phyloP scores from a whole-genome alignment of 2,329 filamentous ascomycete genomes.

The Chaetomiaceae sp. region DNA sequence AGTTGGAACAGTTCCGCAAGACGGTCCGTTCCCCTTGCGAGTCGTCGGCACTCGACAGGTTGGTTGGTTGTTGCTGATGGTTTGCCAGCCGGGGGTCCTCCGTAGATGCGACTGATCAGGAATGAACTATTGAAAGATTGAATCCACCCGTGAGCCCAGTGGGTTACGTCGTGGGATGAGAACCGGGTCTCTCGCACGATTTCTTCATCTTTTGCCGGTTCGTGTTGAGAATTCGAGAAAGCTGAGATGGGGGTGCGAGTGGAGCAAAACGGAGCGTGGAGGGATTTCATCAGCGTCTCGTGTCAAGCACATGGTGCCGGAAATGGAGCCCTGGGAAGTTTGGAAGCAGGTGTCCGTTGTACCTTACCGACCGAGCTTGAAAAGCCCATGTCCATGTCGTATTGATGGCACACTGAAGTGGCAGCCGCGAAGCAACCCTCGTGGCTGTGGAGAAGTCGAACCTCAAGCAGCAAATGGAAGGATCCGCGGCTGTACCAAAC shows the following conservation, averaged over 20 bases:
- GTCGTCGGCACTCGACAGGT: not conserved
- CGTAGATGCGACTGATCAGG: constrained; percentile 10
- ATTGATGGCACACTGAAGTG: no score
- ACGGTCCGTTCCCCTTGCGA: constrained; percentile 1
- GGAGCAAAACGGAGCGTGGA: not conserved
- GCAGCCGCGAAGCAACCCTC: no score
- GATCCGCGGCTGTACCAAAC: constrained; percentile 10
- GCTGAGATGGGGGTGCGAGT: not conserved
- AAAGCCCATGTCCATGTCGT: not conserved
- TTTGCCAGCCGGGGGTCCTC: no score
- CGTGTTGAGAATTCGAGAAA: constrained; percentile 4
- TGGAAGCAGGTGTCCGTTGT: not conserved
- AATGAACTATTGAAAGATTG: not conserved
- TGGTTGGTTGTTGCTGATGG: no score
- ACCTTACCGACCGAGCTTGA: no score
- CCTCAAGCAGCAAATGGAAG: no score
- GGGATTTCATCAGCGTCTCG: constrained; percentile 11
- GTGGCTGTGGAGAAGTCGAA: constrained; percentile 8
- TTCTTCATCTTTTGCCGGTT: not conserved
- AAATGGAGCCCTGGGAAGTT: constrained; percentile 2
- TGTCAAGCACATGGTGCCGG: constrained; percentile 4
- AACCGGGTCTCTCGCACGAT: not conserved
- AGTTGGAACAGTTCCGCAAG: constrained; percentile 21
- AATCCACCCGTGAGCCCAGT: constrained; percentile 3
- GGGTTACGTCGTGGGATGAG: constrained; percentile 6